Evolutionary conservation across 257 asterid species (phyloP), one percentile per base, ranked within the genome.

Genomic region (Nicotiana undulata): DNA sequence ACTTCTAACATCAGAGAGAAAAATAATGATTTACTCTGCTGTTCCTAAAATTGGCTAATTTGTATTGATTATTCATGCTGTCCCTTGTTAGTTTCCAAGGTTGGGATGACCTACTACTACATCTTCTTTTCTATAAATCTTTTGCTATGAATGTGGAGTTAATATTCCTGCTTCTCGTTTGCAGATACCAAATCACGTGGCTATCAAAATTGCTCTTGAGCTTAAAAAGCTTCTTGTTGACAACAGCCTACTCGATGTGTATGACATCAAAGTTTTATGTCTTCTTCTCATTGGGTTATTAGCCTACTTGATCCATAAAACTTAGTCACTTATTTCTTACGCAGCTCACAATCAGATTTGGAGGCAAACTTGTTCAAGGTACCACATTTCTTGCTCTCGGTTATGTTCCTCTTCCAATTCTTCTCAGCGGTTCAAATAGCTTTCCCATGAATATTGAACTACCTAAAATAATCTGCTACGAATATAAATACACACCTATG

Each of bases 141-240:
- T 63, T 53, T 79, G 63, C 16, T 56, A 18, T 10, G 6, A 66
- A 58, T 46, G 58, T 79, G 44, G 20, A 56, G 79, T 49, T 81
- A 13, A 75, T 67, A 68, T 60, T 40, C 17, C 17, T 76, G 22
- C 63, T 34, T 83, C 79, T 76, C 79, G 11, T n/a, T 84, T 93
- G 82, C 94, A 96, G 99, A 96, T 96, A 83, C 98, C 98, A 8
- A 96, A 93, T 91, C 98, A 96, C 9, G 99, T 96, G 88, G 99
- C 99, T 29, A 88, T 96, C 80, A 96, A 96, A 88, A 91, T 96
- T 84, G 97, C 99, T 28, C 96, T 96, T 75, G 99, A 96, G 77
- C 97, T 96, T 9, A 96, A 96, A 79, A 96, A 96, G 91, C 94
- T 96, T 81, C 98, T 96, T 70, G 90, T 94, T 72, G 98, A 96